These are phyloP conservation scores for Cyanidium caldarium DNA, from an alignment of 23 red algal species.

Conservation along the genomic window DNA sequence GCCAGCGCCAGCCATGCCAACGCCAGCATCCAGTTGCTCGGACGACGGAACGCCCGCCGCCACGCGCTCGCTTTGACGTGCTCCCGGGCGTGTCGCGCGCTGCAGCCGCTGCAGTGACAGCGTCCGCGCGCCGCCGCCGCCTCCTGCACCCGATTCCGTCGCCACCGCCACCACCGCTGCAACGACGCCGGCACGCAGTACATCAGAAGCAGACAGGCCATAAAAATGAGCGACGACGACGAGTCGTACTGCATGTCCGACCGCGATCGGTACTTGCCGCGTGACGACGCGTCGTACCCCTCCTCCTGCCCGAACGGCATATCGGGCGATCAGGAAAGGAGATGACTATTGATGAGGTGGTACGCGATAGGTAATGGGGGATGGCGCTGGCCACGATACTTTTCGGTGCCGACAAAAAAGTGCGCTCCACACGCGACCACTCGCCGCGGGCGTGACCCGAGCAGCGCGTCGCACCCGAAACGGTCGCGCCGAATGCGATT, in stretches of 20 bases:
- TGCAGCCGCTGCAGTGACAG: neutral
- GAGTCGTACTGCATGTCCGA: neutral
- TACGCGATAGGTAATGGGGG: too few relatives aligned
- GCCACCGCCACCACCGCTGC: neutral
- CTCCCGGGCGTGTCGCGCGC: neutral
- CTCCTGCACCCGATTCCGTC: neutral
- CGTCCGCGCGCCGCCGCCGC: neutral
- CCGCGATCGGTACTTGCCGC: neutral
- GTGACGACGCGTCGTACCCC: neutral
- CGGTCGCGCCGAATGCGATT: too few relatives aligned
- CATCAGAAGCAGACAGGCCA: neutral
- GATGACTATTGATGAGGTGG: too few relatives aligned
- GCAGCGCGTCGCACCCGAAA: too few relatives aligned
- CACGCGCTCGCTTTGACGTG: neutral
- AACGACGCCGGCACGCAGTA: neutral
- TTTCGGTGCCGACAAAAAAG: too few relatives aligned
- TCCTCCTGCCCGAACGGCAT: neutral
- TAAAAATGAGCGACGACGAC: neutral
- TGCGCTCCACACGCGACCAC: too few relatives aligned
- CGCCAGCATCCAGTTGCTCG: slow-evolving; percentile 8
- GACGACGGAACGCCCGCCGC: neutral
- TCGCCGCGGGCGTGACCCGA: too few relatives aligned
- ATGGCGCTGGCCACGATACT: too few relatives aligned
- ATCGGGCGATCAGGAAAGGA: too few relatives aligned
- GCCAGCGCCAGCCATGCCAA: slow-evolving; percentile 18